phyloP scores from a whole-genome alignment of 306 rosid species.

The Glycine tomentella region DNA sequence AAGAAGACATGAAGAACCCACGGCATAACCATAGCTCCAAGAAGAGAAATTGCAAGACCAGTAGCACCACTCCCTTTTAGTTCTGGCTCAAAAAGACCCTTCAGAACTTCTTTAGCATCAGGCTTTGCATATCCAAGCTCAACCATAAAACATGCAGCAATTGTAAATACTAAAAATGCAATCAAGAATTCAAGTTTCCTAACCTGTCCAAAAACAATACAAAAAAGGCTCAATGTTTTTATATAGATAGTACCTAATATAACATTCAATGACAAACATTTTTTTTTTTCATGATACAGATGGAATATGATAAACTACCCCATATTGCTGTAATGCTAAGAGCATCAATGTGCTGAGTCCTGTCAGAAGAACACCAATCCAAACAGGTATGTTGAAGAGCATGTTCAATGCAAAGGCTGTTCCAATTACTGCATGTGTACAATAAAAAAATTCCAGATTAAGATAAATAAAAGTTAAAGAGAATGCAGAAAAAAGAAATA shows the following conservation, averaged over 20 bases:
- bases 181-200: conserved; percentile 96
- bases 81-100: conserved; percentile 87
- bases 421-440: conserved; percentile 54
- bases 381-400: conserved; percentile 61
- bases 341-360: conserved; percentile 66
- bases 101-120: conserved; percentile 67
- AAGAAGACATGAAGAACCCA: conserved; percentile 54
- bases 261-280: conserved; percentile 32
- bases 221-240: conserved; percentile 18
- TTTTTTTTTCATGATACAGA: conserved; percentile 3
- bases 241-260: conserved; percentile 1
- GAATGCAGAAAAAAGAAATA: conserved; percentile 8
- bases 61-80: conserved; percentile 91
- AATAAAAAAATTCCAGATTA: conserved; percentile 47
- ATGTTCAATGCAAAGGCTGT: conserved; percentile 67
- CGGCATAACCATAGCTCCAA: conserved; percentile 99
- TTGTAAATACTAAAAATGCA: conserved; percentile 83
- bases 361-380: conserved; percentile 63
- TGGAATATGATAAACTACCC: conserved; percentile 65
- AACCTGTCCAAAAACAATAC: conserved; percentile 63
- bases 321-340: conserved; percentile 87
- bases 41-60: conserved; percentile 98
- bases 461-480: conserved; percentile 5
- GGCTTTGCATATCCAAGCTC: conserved; percentile 97
- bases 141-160: conserved; percentile 87